Conservation (phyloP, 2,329 filamentous ascomycete species). For the Hypoxylon sp. region DNA sequence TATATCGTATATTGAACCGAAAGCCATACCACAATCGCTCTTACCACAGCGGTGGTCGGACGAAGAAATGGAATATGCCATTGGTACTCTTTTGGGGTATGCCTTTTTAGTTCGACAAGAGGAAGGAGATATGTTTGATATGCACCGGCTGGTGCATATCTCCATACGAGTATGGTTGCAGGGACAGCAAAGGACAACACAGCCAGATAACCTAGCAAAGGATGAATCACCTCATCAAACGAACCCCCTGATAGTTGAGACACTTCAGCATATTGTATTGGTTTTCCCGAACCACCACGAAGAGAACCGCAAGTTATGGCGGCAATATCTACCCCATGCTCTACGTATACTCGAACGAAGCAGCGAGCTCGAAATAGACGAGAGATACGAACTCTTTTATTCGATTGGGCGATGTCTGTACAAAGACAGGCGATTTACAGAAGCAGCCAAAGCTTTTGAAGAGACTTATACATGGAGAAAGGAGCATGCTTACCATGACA, state of each 20-base stretch:
- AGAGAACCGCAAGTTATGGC: slow-evolving; percentile 40
- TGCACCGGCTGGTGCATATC: slow-evolving; percentile 54
- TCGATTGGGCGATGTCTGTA: slow-evolving; percentile 41
- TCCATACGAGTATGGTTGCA: slow-evolving; percentile 49
- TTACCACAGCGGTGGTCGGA: slow-evolving; percentile 41
- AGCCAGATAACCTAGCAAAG: too few species aligned
- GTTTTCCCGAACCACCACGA: too few species aligned
- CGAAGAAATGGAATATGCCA: slow-evolving; percentile 41
- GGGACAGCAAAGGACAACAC: slow-evolving; percentile 17
- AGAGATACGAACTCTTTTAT: slow-evolving; percentile 39
- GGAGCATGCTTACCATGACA: not conserved
- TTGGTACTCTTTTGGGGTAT: slow-evolving; percentile 52
- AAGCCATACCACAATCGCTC: slow-evolving; percentile 52
- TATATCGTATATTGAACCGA: slow-evolving; percentile 54
- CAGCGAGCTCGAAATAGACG: slow-evolving; percentile 26
- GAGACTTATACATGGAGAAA: slow-evolving; percentile 17
- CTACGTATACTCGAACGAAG: slow-evolving; percentile 40
- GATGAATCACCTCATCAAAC: too few species aligned
- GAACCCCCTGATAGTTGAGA: not conserved
- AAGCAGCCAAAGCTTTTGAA: slow-evolving; percentile 29
- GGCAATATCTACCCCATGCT: slow-evolving; percentile 48
- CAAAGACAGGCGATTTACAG: slow-evolving; percentile 39
- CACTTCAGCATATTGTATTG: slow-evolving; percentile 16
- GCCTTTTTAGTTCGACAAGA: slow-evolving; percentile 48
- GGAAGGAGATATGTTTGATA: slow-evolving; percentile 49